These are phyloP conservation scores for Musa schizocarpa DNA, from an alignment of 176 grass and related monocot genomes.

Conservation along the genomic window DNA sequence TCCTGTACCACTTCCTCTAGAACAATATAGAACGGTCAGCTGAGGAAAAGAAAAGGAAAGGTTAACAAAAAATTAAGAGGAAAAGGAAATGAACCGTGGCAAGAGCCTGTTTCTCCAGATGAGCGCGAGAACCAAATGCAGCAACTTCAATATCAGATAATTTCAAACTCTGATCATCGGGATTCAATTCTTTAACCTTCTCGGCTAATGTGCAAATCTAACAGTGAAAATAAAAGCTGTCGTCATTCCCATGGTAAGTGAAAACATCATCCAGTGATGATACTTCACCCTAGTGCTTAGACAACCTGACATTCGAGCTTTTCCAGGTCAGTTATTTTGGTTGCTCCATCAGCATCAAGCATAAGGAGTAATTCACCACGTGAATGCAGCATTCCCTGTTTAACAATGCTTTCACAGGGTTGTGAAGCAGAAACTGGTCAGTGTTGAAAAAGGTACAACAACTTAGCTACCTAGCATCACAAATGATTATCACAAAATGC, in stretches of 20 bases:
- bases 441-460: slow-evolving; percentile 1
- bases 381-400: slow-evolving; percentile 97
- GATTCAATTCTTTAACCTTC: slow-evolving; percentile 29
- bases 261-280: neutral
- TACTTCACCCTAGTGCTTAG: slow-evolving; percentile 14
- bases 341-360: slow-evolving; percentile 97
- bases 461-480: neutral
- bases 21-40: slow-evolving; percentile 9
- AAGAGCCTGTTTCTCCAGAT: slow-evolving; percentile 96
- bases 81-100: slow-evolving; percentile 49
- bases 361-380: slow-evolving; percentile 81
- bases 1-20: slow-evolving; percentile 95
- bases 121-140: slow-evolving; percentile 86
- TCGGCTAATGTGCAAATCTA: slow-evolving; percentile 50
- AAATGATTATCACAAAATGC: neutral
- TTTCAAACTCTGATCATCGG: slow-evolving; percentile 34
- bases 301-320: slow-evolving; percentile 87
- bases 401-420: slow-evolving; percentile 45
- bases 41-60: neutral
- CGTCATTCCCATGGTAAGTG: neutral
- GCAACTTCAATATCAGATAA: slow-evolving; percentile 63
- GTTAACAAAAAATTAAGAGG: neutral
- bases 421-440: slow-evolving; percentile 30
- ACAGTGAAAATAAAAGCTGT: slow-evolving; percentile 8
- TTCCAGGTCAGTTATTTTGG: slow-evolving; percentile 84